Conservation (phyloP, 208 protist species). For the Crithidia acanthocephali region DNA sequence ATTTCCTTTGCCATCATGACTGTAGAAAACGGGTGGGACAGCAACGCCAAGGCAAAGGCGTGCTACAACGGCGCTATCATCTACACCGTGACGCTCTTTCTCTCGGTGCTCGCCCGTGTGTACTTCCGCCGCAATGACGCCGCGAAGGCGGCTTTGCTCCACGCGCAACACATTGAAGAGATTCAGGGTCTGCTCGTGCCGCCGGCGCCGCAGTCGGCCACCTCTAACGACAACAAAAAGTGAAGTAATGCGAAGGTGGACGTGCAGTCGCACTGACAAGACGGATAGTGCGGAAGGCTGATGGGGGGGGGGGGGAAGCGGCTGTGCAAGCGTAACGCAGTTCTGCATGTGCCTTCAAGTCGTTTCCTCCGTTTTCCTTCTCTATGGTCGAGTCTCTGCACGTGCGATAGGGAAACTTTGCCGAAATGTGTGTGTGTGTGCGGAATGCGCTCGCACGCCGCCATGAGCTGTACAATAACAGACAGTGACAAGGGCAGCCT, state of each 20-base stretch:
- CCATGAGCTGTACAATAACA: conserved; percentile 16
- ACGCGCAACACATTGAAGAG: conserved; percentile 51
- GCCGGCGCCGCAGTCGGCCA: conserved; percentile 16
- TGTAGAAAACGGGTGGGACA: conserved; percentile 76
- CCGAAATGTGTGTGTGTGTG: neutral
- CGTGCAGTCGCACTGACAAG: too few species aligned
- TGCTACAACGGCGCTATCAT: conserved; percentile 89
- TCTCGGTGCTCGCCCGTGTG: conserved; percentile 77
- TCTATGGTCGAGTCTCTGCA: too few species aligned
- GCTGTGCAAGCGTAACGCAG: too few species aligned
- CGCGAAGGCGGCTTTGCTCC: conserved; percentile 39
- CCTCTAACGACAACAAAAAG: conserved; percentile 9
- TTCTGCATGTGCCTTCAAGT: too few species aligned
- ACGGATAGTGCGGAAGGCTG: too few species aligned
- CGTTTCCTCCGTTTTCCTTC: too few species aligned
- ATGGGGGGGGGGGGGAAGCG: too few species aligned
- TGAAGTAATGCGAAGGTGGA: neutral
- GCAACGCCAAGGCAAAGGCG: conserved; percentile 75
- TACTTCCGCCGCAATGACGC: conserved; percentile 75
- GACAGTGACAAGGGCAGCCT: neutral
- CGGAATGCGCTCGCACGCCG: neutral
- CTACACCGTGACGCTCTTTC: conserved; percentile 75
- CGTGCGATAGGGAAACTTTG: neutral
- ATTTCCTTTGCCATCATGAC: conserved; percentile 79
- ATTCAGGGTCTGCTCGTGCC: conserved; percentile 43